phyloP scores from a whole-genome alignment of 208 protist genomes.

The Borovskyia barvae region DNA sequence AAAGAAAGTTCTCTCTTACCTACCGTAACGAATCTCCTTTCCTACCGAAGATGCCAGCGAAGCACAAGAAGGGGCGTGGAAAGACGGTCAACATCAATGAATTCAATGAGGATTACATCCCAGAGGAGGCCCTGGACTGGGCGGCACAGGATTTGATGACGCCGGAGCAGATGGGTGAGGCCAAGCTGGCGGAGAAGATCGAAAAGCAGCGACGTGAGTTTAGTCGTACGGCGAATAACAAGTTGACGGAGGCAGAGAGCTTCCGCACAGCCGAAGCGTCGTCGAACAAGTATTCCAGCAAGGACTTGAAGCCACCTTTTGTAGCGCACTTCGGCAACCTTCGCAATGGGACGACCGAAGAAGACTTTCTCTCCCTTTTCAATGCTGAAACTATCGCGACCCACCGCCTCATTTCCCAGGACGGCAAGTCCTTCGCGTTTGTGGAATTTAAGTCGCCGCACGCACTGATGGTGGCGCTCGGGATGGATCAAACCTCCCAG shows the following conservation, averaged over 20 bases:
- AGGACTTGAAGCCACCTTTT: slow-evolving; percentile 68
- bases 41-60: slow-evolving; percentile 49
- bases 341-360: slow-evolving; percentile 75
- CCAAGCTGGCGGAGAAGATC: slow-evolving; percentile 55
- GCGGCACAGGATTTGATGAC: slow-evolving; percentile 63
- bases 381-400: slow-evolving; percentile 50
- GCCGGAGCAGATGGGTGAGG: slow-evolving; percentile 53
- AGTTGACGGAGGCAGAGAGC: slow-evolving; percentile 48
- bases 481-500: slow-evolving; percentile 57
- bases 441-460: slow-evolving; percentile 77
- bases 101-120: slow-evolving; percentile 80
- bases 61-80: slow-evolving; percentile 70
- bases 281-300: slow-evolving; percentile 23
- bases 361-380: slow-evolving; percentile 72
- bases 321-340: slow-evolving; percentile 86
- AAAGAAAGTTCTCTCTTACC: too few relatives aligned
- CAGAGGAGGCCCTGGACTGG: slow-evolving; percentile 77
- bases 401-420: slow-evolving; percentile 71
- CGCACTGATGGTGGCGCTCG: slow-evolving; percentile 65
- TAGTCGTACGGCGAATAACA: slow-evolving; percentile 66
- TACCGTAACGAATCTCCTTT: neutral
- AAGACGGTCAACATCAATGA: slow-evolving; percentile 80
- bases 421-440: slow-evolving; percentile 83
- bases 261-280: slow-evolving; percentile 48
- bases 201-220: slow-evolving; percentile 50